Percentiles rank a stretch among this genome's conserved stretches.
Evolutionary conservation across 1,139 yeast genomes (phyloP).

Genomic region (Yamadazyma membranifaciens): DNA sequence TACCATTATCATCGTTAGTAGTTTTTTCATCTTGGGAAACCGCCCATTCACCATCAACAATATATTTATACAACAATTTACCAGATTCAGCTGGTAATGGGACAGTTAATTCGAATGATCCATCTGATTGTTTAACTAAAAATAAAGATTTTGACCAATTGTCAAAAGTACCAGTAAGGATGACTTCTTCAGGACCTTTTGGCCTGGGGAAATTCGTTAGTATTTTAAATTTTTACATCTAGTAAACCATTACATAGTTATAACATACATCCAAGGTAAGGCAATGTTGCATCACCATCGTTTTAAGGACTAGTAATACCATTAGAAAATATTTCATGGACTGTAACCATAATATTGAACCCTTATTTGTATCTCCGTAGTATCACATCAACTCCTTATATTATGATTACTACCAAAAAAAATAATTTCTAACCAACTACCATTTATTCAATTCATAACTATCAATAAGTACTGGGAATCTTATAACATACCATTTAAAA

Average conservation of each 20-base stretch:
- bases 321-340: no score
- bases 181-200: slow-evolving; percentile 67
- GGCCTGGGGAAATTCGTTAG: slow-evolving; percentile 46
- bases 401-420: no score
- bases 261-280: no score
- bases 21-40: slow-evolving; percentile 46
- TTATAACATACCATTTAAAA: slow-evolving; percentile 28
- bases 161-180: slow-evolving; percentile 77
- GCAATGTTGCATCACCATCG: no score
- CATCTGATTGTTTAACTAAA: slow-evolving; percentile 58
- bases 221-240: slow-evolving; percentile 1
- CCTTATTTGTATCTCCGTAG: no score
- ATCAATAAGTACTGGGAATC: not conserved
- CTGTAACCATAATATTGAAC: no score
- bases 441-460: not conserved
- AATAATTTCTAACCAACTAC: no score
- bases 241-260: no score
- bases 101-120: slow-evolving; percentile 57
- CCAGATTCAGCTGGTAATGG: slow-evolving; percentile 46
- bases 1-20: slow-evolving; percentile 52
- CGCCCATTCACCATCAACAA: slow-evolving; percentile 74
- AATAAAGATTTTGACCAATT: slow-evolving; percentile 64
- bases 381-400: no score
- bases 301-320: no score
- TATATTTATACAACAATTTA: slow-evolving; percentile 60